phyloP scores from a whole-genome alignment of 164 flowering plant genomes.

The grape (Vitis vinifera) region ASM3070453v1 NC_081817.1:5889501-5890000 shows the following conservation, averaged over 20 bases:
- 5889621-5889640: not conserved
- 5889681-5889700: constrained; percentile 59
- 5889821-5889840: constrained; percentile 70
- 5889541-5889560: not conserved
- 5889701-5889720: constrained; percentile 91
- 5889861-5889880: not conserved
- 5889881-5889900: not conserved
- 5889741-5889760: constrained; percentile 96
- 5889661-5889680: constrained; percentile 37
- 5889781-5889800: constrained; percentile 82
- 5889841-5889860: constrained; percentile 1
- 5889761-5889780: constrained; percentile 64
- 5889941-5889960: no score
- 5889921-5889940: no score
- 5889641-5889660: not conserved
- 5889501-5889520: not conserved
- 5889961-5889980: no score
- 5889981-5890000: no score
- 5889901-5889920: not conserved
- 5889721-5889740: constrained; percentile 92
- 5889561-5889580: not conserved
- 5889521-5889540: not conserved
- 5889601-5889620: not conserved
- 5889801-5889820: constrained; percentile 70
- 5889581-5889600: not conserved